Evolutionary conservation across 306 rosid genomes (phyloP), one percentile per base, ranked within the genome.

Genomic region (Pyrus pyrifolia): DNA sequence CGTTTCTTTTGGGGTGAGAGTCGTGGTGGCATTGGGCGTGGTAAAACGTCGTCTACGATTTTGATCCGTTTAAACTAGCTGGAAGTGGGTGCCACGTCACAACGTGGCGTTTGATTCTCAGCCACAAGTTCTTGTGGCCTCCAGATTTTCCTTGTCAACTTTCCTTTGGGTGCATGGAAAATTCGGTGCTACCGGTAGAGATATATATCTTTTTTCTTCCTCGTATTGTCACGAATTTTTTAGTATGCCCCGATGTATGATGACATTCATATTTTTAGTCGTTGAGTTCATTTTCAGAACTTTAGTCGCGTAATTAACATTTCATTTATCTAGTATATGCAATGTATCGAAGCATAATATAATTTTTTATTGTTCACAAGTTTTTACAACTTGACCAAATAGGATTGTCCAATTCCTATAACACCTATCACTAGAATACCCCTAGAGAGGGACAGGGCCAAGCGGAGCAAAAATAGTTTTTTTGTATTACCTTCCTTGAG

Each of bases 91-190:
- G 92, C 96, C 98, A 93, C 96, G 85, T 89, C 91, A 88, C 83
- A 49, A 0, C 0, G 4, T 22, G 73, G 71, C 40, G 62, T 70
- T 87, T 27, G 71, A 89, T 93, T 93, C 81, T 77, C 80, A 79
- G 90, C 98, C 98, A 93, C 98, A 89, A 84, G 86, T 89, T 91
- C 74, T 79, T 80, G 98, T 93, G 98, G 96, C 89, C 92, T 80
- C 79, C 6, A 79, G 80, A 83, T 85, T 89, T 85, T 81, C 59
- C 13, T 72, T 66, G 40, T 40, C 51, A 45, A 51, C 11, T 44
- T 74, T 40, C 9, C 15, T 55, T 8, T 14, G 55, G 76, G 17
- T 19, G 77, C 77, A 74, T 44, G 59, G 2, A 60, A 73, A 73
- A 22, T 42, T 61, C 44, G 68, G 77, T 73, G 58, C 60, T 74